These are phyloP conservation scores for Vanilla planifolia DNA, from an alignment of 106 monocot species.

Conservation along the genomic window DNA sequence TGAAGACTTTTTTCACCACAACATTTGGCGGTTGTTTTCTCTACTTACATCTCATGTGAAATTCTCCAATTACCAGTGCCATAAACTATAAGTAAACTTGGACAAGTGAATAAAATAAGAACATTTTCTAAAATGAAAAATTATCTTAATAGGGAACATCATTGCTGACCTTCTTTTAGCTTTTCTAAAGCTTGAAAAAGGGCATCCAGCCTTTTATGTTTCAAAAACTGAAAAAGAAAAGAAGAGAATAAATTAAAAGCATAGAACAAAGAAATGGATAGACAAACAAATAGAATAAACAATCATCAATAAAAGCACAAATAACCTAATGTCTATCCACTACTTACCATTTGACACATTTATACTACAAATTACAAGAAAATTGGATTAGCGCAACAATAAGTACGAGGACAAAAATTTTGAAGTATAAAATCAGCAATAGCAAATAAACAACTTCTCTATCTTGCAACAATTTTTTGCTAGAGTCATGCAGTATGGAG, in stretches of 20 bases:
- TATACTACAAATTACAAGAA: no score
- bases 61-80: neutral
- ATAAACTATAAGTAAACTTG: neutral
- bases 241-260: neutral
- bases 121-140: neutral
- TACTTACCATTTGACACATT: no score
- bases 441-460: no score
- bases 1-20: neutral
- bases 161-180: slow-evolving; percentile 8
- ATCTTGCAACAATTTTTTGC: neutral
- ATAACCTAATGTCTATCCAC: no score
- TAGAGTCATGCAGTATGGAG: no score
- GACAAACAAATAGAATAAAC: neutral
- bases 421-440: no score
- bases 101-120: neutral
- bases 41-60: neutral
- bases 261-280: neutral
- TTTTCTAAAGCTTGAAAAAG: slow-evolving; percentile 10
- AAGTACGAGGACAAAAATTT: no score
- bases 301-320: neutral
- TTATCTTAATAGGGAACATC: neutral
- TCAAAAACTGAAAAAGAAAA: slow-evolving; percentile 9
- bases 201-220: neutral
- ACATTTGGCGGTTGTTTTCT: neutral
- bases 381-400: no score